Base-by-base conservation (phyloP, 1,284 basidiomycete species). In the Gomphus sp. region DNA sequence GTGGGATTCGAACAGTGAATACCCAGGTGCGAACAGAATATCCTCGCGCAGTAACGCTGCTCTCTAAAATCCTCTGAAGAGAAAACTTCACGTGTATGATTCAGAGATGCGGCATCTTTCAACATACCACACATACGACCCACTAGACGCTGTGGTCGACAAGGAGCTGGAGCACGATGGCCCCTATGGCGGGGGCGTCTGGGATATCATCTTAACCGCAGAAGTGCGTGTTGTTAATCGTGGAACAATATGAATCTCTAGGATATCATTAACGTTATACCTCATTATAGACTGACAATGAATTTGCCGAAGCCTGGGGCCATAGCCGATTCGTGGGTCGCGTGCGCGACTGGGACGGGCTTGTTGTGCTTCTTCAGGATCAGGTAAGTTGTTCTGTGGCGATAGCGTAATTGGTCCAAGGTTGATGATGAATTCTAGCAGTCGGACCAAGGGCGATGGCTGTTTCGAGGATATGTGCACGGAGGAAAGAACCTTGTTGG, bases 391-490 rank as follows among this genome's bases (percentile, higher is more conserved):
- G 18, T 6, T n/a, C 41, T 25, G 18, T 8, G 45, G 2, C 28
- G 4, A 8, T 28, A 22, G 4, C 34, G 0, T 52, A 9, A 10
- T 9, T 22, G 31, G 16, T n/a, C 6, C 7, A 34, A 22, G 16
- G 34, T 52, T 2, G n/a, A 11, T 52, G 31, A 16, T 52, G 31
- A 16, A 33, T 52, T 22, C 14, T 37, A 9, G 18, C 25, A 36
- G 36, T 39, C 22, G 45, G 45, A 50, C 33, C 52, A 12, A 11
- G 80, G 79, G 49, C 67, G 74, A 10, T 75, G 77, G 67, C 76
- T 89, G 54, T 83, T 89, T 64, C 85, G 82, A 39, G 87, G 87
- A 2, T 89, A 88, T 66, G 62, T 89, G 49, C 75, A 84, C 12
- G 85, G 80, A 0, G 78, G 78, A 12, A 71, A 77, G 62, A 85